Evolutionary conservation across 2,329 filamentous ascomycete genomes (phyloP), one percentile per base, ranked within the genome.

Genomic region (Harringtonia aguacate): DNA sequence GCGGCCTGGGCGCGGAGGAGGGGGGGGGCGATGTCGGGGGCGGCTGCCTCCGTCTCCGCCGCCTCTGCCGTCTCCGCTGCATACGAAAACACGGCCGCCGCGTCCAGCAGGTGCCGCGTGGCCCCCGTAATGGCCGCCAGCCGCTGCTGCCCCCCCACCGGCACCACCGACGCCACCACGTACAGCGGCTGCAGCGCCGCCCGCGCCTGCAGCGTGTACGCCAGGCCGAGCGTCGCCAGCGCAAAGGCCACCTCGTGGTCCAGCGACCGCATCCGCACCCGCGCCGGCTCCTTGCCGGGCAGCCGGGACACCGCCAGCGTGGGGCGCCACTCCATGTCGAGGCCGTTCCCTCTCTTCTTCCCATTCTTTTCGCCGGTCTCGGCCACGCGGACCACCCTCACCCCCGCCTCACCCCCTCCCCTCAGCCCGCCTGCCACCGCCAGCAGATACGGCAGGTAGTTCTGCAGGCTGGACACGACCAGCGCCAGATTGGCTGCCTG

Each of bases 231-330:
- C 0, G 86, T 84, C 1, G 83, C 80, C 8, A 95, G 66, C 1
- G 78, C 73, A 58, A 94, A 95, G 50, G 76, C 80, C 30, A 95
- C 66, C 58, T 98, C 92, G 61, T 87, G 84, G 55, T 90, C 84
- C 4, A 97, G 65, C 8, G 83, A 84, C 30, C 73, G 72, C 8
- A 92, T 69, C 51, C 79, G 82, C 8, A 84, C 66, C n/a, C 86
- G 74, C 13, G 77, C 66, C 14, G 71, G 67, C 54, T 86, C 79
- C 22, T 52, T 54, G 44, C 55, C 57, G 21, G 77, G 78, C 14
- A 85, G 68, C 5, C 74, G 60, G n/a, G 72, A 70, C 7, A 79
- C 73, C 4, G 80, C 77, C 17, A 97, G 67, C 0, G 84, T 90
- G 6, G 86, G 79, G 31, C 89, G 80, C 92, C 92, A 98, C 76